Base-by-base conservation (phyloP, 768 basidiomycete genomes). In the Tephrocybe sp. region DNA sequence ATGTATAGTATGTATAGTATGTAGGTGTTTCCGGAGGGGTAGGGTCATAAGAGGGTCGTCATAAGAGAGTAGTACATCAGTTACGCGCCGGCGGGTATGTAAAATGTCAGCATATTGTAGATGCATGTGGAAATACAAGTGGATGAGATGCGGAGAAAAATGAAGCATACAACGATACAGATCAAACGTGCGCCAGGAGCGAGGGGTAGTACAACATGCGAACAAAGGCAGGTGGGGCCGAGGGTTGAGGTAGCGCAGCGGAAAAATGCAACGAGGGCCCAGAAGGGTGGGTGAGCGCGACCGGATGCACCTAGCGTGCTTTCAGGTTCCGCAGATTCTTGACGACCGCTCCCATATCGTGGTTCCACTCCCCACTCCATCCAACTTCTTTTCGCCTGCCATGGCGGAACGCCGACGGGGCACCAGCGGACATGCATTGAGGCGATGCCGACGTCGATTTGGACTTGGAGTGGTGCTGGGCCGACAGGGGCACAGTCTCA, bases 321-420 rank as follows among this genome's bases (percentile, higher is more conserved):
- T 56, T 60, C 47, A 64, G 46, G 31, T 44, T 53, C 40, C 63
- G 41, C 27, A 64, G 22, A 12, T 32, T 56, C 48, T 54, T 58
- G 6, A 59, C 55, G 27, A 62, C 59, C 27, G 62, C 56, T 16
- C 53, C 53, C 54, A 65, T 57, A 49, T 68, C 64, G 46, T 58
- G 58, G 46, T 67, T 68, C 67, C 67, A 68, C 54, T 68, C 67
- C 28, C 67, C 67, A 44, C 64, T 65, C 67, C 67, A 68, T 26
- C 60, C 64, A 15, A 53, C 56, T 42, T 60, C 63, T 32, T 59
- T 67, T 45, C 56, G 28, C 32, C 38, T 50, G 18, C 55, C 51
- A 19, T 25, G 25, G n/a, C 22, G 28, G 28, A 51, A 51, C 43
- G 50, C 42, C 13, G 51, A 45, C 6, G 43, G 37, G 15, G 19